Evolutionary conservation across 805 yeast species (phyloP).

Genomic region (Cyberlindnera maclurae): DNA sequence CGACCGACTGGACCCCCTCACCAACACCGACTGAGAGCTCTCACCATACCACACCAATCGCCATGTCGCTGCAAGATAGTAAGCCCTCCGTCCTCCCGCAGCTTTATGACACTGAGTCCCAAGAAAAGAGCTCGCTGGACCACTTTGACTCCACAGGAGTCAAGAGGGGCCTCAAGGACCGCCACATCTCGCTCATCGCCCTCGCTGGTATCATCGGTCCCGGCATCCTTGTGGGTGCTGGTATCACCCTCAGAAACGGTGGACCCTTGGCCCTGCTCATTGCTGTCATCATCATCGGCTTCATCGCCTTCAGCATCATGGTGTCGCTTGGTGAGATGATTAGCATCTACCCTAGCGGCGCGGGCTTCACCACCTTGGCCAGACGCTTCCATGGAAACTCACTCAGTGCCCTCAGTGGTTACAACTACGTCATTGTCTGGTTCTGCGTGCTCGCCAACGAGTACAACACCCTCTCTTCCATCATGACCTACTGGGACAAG

Average conservation of each 20-base stretch:
- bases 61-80: too few species aligned
- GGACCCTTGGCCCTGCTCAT: conserved; percentile 46
- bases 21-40: too few species aligned
- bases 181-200: conserved; percentile 46
- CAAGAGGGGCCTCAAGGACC: conserved; percentile 41
- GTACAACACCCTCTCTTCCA: conserved; percentile 46
- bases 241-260: conserved; percentile 40
- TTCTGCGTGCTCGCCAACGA: conserved; percentile 50
- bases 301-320: conserved; percentile 49
- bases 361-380: conserved; percentile 42
- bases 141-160: conserved; percentile 25
- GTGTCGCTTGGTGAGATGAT: conserved; percentile 51
- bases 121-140: not conserved
- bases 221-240: conserved; percentile 50
- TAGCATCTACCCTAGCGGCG: conserved; percentile 44
- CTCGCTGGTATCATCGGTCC: conserved; percentile 58
- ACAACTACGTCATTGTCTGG: conserved; percentile 52
- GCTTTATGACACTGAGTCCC: too few species aligned
- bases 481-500: conserved; percentile 37
- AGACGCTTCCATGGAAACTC: conserved; percentile 46
- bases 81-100: too few species aligned
- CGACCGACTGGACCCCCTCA: too few species aligned
- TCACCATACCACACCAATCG: too few species aligned
- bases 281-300: conserved; percentile 44
- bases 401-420: conserved; percentile 48